phyloP scores from a whole-genome alignment of 495 filamentous ascomycete genomes.

The Talaromyces ruber region DNA sequence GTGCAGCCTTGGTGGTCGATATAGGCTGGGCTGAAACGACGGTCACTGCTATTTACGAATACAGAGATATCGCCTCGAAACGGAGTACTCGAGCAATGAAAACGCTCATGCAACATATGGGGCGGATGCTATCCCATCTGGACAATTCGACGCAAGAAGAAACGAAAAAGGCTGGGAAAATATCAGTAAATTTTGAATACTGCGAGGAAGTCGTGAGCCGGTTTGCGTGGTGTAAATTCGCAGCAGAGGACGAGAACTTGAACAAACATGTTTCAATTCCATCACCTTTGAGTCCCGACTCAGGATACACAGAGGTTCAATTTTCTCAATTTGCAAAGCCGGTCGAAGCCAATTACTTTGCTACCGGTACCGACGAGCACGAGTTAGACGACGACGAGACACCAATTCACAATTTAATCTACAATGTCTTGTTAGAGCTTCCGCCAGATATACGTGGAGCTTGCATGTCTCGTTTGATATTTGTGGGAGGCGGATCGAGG shows the following conservation, averaged over 20 bases:
- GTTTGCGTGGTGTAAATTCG: conserved; percentile 63
- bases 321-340: conserved; percentile 63
- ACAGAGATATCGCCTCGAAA: conserved; percentile 60
- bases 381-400: conserved; percentile 80
- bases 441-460: conserved; percentile 73
- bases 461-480: conserved; percentile 85
- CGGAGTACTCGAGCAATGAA: conserved; percentile 69
- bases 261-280: conserved; percentile 28
- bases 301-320: conserved; percentile 42
- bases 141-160: conserved; percentile 9
- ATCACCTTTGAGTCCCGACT: conserved; percentile 30
- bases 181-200: conserved; percentile 57
- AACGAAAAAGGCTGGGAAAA: conserved; percentile 12
- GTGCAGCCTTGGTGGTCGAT: conserved; percentile 75
- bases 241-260: background rate
- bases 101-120: conserved; percentile 58
- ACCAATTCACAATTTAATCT: conserved; percentile 64
- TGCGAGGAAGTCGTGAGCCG: conserved; percentile 68
- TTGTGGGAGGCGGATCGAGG: conserved; percentile 73
- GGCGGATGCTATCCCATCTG: conserved; percentile 47
- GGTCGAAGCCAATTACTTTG: conserved; percentile 68
- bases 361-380: conserved; percentile 35
- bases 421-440: conserved; percentile 62
- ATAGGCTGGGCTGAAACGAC: conserved; percentile 87
- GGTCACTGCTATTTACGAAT: conserved; percentile 78